Base-by-base conservation (phyloP, 83 land plant genomes). In the Picea abies region DNA sequence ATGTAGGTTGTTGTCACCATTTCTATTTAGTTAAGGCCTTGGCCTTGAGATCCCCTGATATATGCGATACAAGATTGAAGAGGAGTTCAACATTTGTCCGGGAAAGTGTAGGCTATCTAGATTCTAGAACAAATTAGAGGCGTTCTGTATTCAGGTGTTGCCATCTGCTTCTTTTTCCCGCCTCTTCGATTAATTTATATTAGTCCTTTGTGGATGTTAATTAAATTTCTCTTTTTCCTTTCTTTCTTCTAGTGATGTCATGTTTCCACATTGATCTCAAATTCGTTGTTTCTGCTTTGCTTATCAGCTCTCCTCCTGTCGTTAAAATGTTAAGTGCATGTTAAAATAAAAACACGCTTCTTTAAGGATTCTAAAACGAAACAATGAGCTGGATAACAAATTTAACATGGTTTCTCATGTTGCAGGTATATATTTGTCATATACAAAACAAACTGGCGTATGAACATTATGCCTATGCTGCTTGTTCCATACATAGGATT, bases 401-500 rank as follows among this genome's bases (percentile, higher is more conserved):
- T 41, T 70, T 10, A 72, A 17, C 0, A 72, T 72, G 56, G 73
- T 69, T 35, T 14, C 39, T 69, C 14, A 20, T 72, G 41, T 44
- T 72, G 76, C n/a, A 72, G 76, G 76, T 72, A 72, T 41, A 23
- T 72, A 20, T 72, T 72, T 20, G 49, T 44, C 25, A 39, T 39
- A 9, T n/a, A 14, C 44, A 72, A 41, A 72, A 39, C 14, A 44
- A 72, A 72, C 19, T 44, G 76, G 56, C 49, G 52, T 72, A n/a
- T 70, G 15, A 70, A 70, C 75, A 39, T 70, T 7, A 17, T 8
- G 44, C 41, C 22, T 44, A 44, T n/a, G 25, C 76, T 49, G n/a
- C 76, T 72, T 44, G 76, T 72, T 44, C 52, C 52, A 72, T 72
- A 17, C 10, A 39, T 35, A 72, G 76, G 22, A 72, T 72, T 72